Evolutionary conservation across 306 rosid genomes (phyloP), one percentile per base, ranked within the genome.

Genomic region (Crataegus laevigata): DNA sequence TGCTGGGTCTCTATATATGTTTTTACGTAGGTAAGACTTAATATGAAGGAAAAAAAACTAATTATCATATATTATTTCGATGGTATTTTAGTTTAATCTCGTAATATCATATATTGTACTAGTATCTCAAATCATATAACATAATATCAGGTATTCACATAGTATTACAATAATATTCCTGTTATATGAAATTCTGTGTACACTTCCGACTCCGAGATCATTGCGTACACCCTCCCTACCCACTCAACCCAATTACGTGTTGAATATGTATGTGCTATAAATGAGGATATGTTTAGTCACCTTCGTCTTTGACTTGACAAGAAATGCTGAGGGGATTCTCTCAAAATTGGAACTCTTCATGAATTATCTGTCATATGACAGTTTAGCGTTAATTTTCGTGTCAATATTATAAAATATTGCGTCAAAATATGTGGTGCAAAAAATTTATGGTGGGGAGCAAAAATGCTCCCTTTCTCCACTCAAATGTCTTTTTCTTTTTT

Each of bases 291-390:
- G 43, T 40, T 40, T 40, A 9, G 43, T 40, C 43, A 40, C 43
- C 43, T 40, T 40, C 12, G 5, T 40, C 12, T 40, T 17, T 50
- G 54, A 50, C 54, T 36, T 36, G 9, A 36, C 9, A 36, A 36
- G 40, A 36, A 36, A 36, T 36, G 0, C 2, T 36, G 3, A 36
- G 10, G 2, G 0, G 2, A 36, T 36, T 36, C 40, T 36, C 2
- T 36, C 2, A 36, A 36, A 36, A 36, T 0, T 36, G 2, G 0
- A 1, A 36, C 0, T 36, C 40, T 36, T 1, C 0, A 36, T 36
- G 10, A 36, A 36, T 36, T 36, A 0, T 36, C 0, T 7, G 2
- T 1, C 40, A 36, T 36, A 0, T 36, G 2, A 36, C 40, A 36
- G 10, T 36, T 36, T 36, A 7, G 7, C 40, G 40, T 36, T 0